A percentile compares a stretch with the other conserved stretches of the same genome.
These are phyloP conservation scores for Apodospora peruviana DNA, from an alignment of 495 filamentous ascomycete genomes.

Conservation along the genomic window DNA sequence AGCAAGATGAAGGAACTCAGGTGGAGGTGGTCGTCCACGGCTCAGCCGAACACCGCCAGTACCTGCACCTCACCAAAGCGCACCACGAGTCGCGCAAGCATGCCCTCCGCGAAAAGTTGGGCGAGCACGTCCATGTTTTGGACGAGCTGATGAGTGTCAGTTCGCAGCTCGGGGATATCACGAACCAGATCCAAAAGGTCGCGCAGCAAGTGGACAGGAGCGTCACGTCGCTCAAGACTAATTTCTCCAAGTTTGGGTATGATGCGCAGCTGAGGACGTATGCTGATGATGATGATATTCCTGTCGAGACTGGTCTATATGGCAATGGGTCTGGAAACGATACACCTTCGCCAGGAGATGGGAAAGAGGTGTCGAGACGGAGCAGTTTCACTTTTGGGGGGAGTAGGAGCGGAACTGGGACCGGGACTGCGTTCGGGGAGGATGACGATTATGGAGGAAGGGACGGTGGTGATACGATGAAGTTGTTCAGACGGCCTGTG, in stretches of 20 bases:
- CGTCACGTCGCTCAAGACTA: slow-evolving; percentile 47
- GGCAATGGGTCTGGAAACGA: too few species aligned
- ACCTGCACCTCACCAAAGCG: slow-evolving; percentile 38
- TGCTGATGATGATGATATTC: slow-evolving; percentile 9
- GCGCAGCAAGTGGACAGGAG: slow-evolving; percentile 41
- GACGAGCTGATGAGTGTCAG: slow-evolving; percentile 49
- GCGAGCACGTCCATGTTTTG: slow-evolving; percentile 35
- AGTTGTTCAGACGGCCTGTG: slow-evolving; percentile 50
- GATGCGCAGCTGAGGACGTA: slow-evolving; percentile 47
- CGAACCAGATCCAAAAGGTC: slow-evolving; percentile 46
- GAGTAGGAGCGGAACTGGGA: background rate
- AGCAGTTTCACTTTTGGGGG: background rate
- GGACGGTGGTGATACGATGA: slow-evolving; percentile 36
- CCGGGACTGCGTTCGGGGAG: background rate
- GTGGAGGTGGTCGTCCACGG: slow-evolving; percentile 52
- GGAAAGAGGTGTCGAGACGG: background rate
- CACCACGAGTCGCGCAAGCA: slow-evolving; percentile 43
- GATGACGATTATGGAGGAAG: slow-evolving; percentile 34
- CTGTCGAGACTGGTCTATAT: background rate
- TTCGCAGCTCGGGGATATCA: slow-evolving; percentile 41
- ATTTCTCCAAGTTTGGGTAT: slow-evolving; percentile 55
- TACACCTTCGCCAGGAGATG: background rate
- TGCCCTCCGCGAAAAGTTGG: slow-evolving; percentile 37
- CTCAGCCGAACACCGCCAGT: slow-evolving; percentile 47
- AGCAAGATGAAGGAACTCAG: slow-evolving; percentile 25